phyloP scores from a whole-genome alignment of 306 rosid species.

The Dryas drummondii region DNA sequence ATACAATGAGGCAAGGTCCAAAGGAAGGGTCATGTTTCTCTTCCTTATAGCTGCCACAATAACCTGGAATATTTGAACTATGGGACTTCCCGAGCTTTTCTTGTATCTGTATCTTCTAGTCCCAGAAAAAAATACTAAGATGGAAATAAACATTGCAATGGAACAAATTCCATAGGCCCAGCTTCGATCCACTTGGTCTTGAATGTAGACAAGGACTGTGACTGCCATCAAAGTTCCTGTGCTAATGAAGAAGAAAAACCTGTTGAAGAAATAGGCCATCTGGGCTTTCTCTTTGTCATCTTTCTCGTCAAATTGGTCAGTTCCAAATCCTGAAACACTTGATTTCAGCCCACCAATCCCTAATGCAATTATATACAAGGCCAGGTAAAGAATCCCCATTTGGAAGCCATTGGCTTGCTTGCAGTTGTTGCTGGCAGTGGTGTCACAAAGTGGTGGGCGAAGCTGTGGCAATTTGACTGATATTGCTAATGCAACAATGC shows the following conservation, averaged over 20 bases:
- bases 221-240: slow-evolving; percentile 76
- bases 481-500: slow-evolving; percentile 67
- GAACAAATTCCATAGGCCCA: slow-evolving; percentile 86
- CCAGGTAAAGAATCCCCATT: slow-evolving; percentile 73
- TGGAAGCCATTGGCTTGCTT: slow-evolving; percentile 62
- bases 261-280: slow-evolving; percentile 77
- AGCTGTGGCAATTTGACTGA: slow-evolving; percentile 63
- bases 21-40: slow-evolving; percentile 57
- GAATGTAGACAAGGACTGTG: slow-evolving; percentile 86
- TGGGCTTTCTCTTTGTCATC: slow-evolving; percentile 85
- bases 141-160: slow-evolving; percentile 56
- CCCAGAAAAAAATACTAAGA: slow-evolving; percentile 55
- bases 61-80: slow-evolving; percentile 79
- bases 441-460: slow-evolving; percentile 69
- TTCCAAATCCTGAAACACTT: slow-evolving; percentile 92
- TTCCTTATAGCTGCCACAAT: slow-evolving; percentile 58
- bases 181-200: slow-evolving; percentile 80
- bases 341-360: slow-evolving; percentile 93
- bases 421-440: slow-evolving; percentile 41
- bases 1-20: slow-evolving; percentile 40
- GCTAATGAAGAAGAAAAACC: slow-evolving; percentile 80
- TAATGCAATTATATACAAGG: slow-evolving; percentile 67
- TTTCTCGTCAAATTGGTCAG: slow-evolving; percentile 84
- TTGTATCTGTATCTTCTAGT: slow-evolving; percentile 65
- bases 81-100: slow-evolving; percentile 79